Base-by-base conservation (phyloP, 768 basidiomycete genomes). In the Tephrocybe sp. region DNA sequence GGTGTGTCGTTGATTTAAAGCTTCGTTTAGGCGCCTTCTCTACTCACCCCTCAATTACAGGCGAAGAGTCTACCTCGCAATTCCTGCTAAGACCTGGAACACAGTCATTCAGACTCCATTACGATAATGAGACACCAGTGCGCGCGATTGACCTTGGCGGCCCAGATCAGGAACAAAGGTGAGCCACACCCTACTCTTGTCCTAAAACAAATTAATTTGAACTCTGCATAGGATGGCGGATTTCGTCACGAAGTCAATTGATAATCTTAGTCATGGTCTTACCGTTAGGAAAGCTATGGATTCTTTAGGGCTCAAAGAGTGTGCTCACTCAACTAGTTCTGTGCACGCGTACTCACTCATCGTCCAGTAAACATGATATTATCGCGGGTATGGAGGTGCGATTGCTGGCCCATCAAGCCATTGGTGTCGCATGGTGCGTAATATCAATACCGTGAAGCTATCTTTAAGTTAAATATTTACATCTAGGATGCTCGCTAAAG, bases 381-480 rank as follows among this genome's bases (percentile, higher is more conserved):
- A 63, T 93, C 1, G 84, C 85, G 0, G 88, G 87, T 0, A 68
- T 92, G 53, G 82, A 84, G 61, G 79, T 90, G 10, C 75, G 80
- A 3, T 72, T 92, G 8, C 71, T 92, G 53, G 78, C 82, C 6
- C 90, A 92, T 61, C 87, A 92, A 65, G 71, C 79, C 33, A 84
- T 92, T 45, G 89, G 90, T 0, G 88, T 92, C 14, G 77, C 78
- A 33, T 92, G 88, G 85, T 79, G 52, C 31, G 68, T 55, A 19
- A 45, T 31, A 13, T 44, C 20, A 9, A 33, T n/a, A 19, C 13
- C 17, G 12, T n/a, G 41, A 5, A 17, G 30, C 11, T n/a, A 30
- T 13, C 30, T 4, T 36, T 4, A 36, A 13, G n/a, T 35, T 13
- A 31, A 14, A 17, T 20, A 45, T 30, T 8, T 11, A 30, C 14